phyloP scores from a whole-genome alignment of 1,139 yeast genomes.

The Yamadazyma diddensiae region DNA sequence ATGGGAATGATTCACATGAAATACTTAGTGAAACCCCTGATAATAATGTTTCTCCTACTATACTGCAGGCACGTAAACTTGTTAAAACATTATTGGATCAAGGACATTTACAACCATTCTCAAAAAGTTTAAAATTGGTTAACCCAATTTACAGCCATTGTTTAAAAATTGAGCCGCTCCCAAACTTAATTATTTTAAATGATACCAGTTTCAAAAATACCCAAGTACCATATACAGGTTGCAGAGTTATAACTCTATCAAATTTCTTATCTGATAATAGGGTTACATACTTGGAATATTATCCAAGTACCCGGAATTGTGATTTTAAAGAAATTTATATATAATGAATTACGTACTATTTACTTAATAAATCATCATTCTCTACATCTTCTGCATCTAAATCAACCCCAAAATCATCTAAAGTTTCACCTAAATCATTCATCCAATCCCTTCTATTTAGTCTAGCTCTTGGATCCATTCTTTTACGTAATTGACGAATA shows the following conservation, averaged over 20 bases:
- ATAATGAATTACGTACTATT: not conserved
- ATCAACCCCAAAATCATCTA: slow-evolving; percentile 88
- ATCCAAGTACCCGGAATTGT: slow-evolving; percentile 53
- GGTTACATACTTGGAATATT: slow-evolving; percentile 69
- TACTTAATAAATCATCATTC: slow-evolving; percentile 6
- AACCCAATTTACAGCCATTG: slow-evolving; percentile 69
- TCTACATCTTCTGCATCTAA: slow-evolving; percentile 51
- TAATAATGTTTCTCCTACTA: slow-evolving; percentile 31
- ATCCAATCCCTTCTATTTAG: slow-evolving; percentile 56
- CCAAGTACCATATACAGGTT: slow-evolving; percentile 78
- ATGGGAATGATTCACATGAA: slow-evolving; percentile 23
- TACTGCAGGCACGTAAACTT: slow-evolving; percentile 68
- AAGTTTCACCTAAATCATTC: slow-evolving; percentile 76
- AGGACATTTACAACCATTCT: slow-evolving; percentile 82
- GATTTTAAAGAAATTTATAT: slow-evolving; percentile 44
- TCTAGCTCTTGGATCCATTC: slow-evolving; percentile 25
- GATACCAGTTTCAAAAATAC: slow-evolving; percentile 72
- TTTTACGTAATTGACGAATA: slow-evolving; percentile 21
- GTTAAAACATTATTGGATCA: slow-evolving; percentile 84
- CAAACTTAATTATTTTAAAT: slow-evolving; percentile 60
- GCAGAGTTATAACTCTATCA: slow-evolving; percentile 76
- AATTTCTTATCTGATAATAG: slow-evolving; percentile 42
- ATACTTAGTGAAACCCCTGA: slow-evolving; percentile 17
- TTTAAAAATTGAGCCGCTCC: slow-evolving; percentile 74
- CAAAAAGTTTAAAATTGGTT: slow-evolving; percentile 56